Evolutionary conservation across 2,329 filamentous ascomycete genomes (phyloP).

Genomic region (Ophiostoma ips): DNA sequence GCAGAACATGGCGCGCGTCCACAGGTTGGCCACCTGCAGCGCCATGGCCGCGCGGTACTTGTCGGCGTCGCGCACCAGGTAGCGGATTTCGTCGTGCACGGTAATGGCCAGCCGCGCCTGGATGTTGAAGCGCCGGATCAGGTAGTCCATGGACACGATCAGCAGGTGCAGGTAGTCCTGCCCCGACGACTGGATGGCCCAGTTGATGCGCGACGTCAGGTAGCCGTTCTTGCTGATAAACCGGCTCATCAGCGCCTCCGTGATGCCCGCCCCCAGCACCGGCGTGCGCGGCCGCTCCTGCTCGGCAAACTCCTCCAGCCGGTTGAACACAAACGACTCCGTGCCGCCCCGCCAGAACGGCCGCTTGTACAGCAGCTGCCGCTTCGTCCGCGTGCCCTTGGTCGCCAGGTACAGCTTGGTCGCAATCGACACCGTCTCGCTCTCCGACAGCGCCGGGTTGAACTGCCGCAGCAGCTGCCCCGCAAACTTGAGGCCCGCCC

Average conservation of each 20-base stretch:
- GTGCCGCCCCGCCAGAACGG: conserved; percentile 93
- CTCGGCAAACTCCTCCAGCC: conserved; percentile 92
- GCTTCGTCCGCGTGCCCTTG: conserved; percentile 74
- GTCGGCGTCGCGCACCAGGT: conserved; percentile 73
- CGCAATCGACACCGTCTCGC: conserved; percentile 62
- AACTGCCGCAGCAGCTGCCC: conserved; percentile 83
- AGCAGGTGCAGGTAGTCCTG: conserved; percentile 94
- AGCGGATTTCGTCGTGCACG: conserved; percentile 94
- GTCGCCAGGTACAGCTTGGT: conserved; percentile 74
- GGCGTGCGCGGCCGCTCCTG: conserved; percentile 84
- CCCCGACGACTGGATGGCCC: conserved; percentile 95
- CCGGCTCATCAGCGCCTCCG: conserved; percentile 79
- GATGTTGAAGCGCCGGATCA: conserved; percentile 73
- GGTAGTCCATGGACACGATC: conserved; percentile 87
- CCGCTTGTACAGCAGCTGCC: conserved; percentile 56
- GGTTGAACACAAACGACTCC: conserved; percentile 97
- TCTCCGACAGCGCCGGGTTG: conserved; percentile 70
- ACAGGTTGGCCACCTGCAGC: conserved; percentile 83
- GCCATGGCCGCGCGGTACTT: conserved; percentile 86
- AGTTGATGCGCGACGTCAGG: conserved; percentile 94
- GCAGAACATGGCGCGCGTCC: conserved; percentile 94
- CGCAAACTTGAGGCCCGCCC: conserved; percentile 90
- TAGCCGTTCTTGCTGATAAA: conserved; percentile 83
- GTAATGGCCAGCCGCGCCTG: conserved; percentile 78
- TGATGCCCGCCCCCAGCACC: conserved; percentile 87